Evolutionary conservation across 148 eudicot genomes (phyloP).

Genomic region (Nepenthes mirabilis): DNA sequence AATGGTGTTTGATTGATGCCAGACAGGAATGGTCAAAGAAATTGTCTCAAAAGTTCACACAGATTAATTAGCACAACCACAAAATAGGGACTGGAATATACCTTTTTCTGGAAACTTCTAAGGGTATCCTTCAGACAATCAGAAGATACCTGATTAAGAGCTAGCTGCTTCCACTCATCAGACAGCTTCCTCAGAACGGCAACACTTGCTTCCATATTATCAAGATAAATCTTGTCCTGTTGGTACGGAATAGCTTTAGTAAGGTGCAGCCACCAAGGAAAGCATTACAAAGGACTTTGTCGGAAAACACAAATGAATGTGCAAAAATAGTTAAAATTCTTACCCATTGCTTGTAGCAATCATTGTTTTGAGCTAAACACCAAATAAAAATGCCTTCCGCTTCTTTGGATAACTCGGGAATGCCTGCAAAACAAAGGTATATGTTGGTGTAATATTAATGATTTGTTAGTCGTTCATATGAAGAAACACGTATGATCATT

Average conservation of each 20-base stretch:
- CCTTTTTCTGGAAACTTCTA: conserved; percentile 55
- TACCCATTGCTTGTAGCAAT: conserved; percentile 73
- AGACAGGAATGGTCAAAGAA: not conserved
- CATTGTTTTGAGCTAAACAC: conserved; percentile 47
- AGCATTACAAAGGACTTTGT: not conserved
- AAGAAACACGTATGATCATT: not conserved
- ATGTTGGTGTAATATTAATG: not conserved
- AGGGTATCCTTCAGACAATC: conserved; percentile 40
- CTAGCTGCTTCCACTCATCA: conserved; percentile 36
- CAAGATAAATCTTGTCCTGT: conserved; percentile 61
- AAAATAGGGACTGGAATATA: conserved; percentile 10
- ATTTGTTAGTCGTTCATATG: not conserved
- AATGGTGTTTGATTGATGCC: too few species aligned
- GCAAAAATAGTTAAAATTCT: conserved; percentile 10
- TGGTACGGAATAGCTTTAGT: not conserved
- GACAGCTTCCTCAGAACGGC: conserved; percentile 40
- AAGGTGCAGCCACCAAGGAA: conserved; percentile 5
- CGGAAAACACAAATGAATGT: not conserved
- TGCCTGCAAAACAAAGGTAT: conserved; percentile 25
- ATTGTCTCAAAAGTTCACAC: not conserved
- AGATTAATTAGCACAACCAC: not conserved
- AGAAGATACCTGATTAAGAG: conserved; percentile 29
- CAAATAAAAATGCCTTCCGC: conserved; percentile 43
- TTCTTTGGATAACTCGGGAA: conserved; percentile 50
- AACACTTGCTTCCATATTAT: conserved; percentile 50